A percentile compares a stretch with the other conserved stretches of the same genome.
phyloP scores from a whole-genome alignment of 768 basidiomycete genomes.

The Myochromella boudieri region DNA sequence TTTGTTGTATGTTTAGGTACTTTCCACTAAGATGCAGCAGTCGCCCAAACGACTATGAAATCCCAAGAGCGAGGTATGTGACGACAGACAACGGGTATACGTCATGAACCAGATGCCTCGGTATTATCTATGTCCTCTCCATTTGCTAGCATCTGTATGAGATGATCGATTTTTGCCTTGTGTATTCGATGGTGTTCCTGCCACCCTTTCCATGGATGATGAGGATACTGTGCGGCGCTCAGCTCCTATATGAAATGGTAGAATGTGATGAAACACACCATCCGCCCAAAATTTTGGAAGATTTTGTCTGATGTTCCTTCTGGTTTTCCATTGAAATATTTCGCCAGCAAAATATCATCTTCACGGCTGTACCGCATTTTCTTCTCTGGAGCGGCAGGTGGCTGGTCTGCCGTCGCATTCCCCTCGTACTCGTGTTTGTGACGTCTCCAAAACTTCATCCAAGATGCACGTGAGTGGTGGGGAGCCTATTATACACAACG shows the following conservation, averaged over 20 bases:
- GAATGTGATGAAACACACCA: constrained; percentile 41
- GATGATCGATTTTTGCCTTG: constrained; percentile 82
- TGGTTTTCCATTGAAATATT: constrained; percentile 68
- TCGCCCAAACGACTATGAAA: too few relatives aligned
- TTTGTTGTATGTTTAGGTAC: too few relatives aligned
- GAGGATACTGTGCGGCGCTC: constrained; percentile 56
- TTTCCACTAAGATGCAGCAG: too few relatives aligned
- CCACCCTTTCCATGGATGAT: constrained; percentile 95
- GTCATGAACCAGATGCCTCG: constrained; percentile 7
- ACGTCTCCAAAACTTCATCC: constrained; percentile 92
- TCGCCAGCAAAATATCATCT: constrained; percentile 79
- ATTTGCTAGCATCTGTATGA: constrained; percentile 57
- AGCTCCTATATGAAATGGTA: constrained; percentile 3
- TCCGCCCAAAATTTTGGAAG: constrained; percentile 76
- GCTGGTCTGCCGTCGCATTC: constrained; percentile 63
- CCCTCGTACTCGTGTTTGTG: constrained; percentile 83
- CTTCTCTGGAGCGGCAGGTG: constrained; percentile 79
- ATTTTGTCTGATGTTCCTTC: constrained; percentile 83
- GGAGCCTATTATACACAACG: constrained; percentile 55
- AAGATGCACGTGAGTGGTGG: constrained; percentile 88
- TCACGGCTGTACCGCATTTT: constrained; percentile 83
- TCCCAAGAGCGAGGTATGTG: too few relatives aligned
- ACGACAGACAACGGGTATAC: too few relatives aligned
- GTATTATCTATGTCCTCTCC: constrained; percentile 51
- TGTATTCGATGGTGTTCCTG: constrained; percentile 90